Percentiles rank a stretch among this genome's conserved stretches.
These are phyloP conservation scores for Albugo laibachii DNA, from an alignment of 352 stramenopile genomes.

Conservation along the genomic window DNA sequence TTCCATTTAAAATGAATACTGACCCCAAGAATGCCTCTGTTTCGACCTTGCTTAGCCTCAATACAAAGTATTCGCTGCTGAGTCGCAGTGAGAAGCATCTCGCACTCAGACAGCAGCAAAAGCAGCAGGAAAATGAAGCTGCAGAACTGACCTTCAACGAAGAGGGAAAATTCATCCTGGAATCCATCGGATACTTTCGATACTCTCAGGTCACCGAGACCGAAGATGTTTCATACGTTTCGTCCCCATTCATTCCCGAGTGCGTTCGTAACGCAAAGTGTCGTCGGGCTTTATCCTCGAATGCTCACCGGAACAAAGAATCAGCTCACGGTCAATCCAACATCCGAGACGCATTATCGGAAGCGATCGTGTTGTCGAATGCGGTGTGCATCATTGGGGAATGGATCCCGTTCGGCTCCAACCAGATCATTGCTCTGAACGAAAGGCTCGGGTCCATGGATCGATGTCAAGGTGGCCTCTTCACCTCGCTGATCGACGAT, in stretches of 20 bases:
- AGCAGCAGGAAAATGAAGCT: not conserved
- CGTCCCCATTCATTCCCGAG: constrained; percentile 85
- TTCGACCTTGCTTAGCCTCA: constrained; percentile 15
- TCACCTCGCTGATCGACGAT: constrained; percentile 83
- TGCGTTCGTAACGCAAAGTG: constrained; percentile 80
- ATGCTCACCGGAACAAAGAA: constrained; percentile 80
- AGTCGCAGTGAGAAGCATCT: constrained; percentile 20
- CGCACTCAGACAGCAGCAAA: not conserved
- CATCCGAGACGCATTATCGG: constrained; percentile 81
- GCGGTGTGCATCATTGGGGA: constrained; percentile 89
- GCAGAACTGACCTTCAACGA: constrained; percentile 10
- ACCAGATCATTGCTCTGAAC: constrained; percentile 92
- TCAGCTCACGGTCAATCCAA: constrained; percentile 66
- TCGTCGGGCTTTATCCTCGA: constrained; percentile 62
- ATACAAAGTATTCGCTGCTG: constrained; percentile 42
- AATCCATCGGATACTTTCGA: constrained; percentile 71
- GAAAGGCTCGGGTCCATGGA: constrained; percentile 90
- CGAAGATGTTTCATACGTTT: constrained; percentile 92
- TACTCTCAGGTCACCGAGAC: constrained; percentile 89
- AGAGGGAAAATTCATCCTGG: constrained; percentile 46
- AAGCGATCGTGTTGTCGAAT: constrained; percentile 87
- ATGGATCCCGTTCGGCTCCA: constrained; percentile 93
- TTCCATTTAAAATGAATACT: constrained; percentile 36
- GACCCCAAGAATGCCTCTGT: constrained; percentile 18
- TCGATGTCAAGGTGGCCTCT: constrained; percentile 85